phyloP scores from a whole-genome alignment of 2,329 filamentous ascomycete species.

The Stagonosporopsis tanaceti region DNA sequence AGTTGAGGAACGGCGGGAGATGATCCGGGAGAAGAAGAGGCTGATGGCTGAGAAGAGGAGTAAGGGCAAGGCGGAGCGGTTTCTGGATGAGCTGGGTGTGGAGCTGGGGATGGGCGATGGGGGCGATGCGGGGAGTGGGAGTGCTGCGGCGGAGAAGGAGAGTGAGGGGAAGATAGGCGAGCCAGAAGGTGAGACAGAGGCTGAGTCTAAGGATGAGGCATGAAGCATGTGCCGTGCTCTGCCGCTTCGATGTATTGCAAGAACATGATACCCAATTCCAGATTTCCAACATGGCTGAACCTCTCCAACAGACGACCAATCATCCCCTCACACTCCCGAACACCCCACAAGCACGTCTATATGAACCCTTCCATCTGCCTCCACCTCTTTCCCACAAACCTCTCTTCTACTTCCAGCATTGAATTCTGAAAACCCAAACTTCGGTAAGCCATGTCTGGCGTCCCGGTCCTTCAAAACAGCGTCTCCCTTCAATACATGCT shows the following conservation, averaged over 20 bases:
- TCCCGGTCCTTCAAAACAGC: too few relatives aligned
- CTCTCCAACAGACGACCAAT: too few relatives aligned
- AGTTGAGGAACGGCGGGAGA: background rate
- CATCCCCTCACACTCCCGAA: too few relatives aligned
- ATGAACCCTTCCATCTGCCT: too few relatives aligned
- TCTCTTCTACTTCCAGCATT: too few relatives aligned
- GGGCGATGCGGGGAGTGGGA: background rate
- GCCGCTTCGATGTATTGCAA: background rate
- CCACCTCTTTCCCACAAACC: too few relatives aligned
- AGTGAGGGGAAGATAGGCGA: background rate
- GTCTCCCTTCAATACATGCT: too few relatives aligned
- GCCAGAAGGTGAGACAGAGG: background rate
- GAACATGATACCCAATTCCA: background rate
- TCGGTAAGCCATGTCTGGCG: too few relatives aligned
- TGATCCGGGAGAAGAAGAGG: slow-evolving; percentile 3
- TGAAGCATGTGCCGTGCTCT: background rate
- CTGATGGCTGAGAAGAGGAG: slow-evolving; percentile 3
- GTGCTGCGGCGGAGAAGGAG: background rate
- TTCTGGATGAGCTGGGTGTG: background rate
- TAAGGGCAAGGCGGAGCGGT: slow-evolving; percentile 2
- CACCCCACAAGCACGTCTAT: too few relatives aligned
- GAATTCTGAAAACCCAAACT: too few relatives aligned
- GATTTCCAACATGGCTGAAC: too few relatives aligned
- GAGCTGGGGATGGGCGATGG: background rate
- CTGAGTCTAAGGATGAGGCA: background rate